Evolutionary conservation across 164 flowering plant genomes (phyloP).

Genomic region (Berberis vulgaris): DNA sequence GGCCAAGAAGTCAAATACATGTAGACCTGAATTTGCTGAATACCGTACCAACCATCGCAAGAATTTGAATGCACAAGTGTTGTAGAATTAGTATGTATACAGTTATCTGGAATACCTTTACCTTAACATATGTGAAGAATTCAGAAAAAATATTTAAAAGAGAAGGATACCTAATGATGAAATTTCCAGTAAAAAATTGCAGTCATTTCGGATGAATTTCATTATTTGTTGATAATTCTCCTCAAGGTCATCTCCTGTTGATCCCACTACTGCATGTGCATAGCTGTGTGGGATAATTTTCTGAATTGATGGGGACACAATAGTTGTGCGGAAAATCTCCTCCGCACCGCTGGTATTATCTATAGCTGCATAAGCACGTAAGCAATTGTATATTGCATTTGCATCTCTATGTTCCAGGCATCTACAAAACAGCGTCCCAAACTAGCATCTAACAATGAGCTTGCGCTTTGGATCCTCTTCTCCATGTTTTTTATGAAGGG

Average conservation of each 20-base stretch:
- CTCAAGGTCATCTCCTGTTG: conserved; percentile 67
- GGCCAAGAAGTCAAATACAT: conserved; percentile 90
- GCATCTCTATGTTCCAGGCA: conserved; percentile 73
- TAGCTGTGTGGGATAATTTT: conserved; percentile 51
- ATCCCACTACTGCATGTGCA: conserved; percentile 31
- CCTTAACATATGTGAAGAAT: no score
- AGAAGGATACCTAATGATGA: conserved; percentile 55
- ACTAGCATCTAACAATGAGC: conserved; percentile 68
- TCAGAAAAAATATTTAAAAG: not conserved
- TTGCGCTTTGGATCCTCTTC: conserved; percentile 80
- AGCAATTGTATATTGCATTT: conserved; percentile 85
- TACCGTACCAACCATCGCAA: conserved; percentile 7
- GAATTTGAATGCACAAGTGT: no score
- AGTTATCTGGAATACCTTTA: no score
- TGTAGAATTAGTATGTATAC: no score
- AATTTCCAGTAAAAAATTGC: conserved; percentile 79
- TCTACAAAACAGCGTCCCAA: conserved; percentile 90
- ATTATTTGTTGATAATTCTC: conserved; percentile 67
- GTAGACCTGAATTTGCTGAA: conserved; percentile 95
- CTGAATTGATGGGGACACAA: conserved; percentile 62
- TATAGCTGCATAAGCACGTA: conserved; percentile 97
- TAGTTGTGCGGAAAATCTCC: conserved; percentile 72
- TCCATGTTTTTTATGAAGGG: conserved; percentile 96
- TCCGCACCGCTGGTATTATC: conserved; percentile 86
- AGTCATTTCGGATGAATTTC: conserved; percentile 50